phyloP scores from a whole-genome alignment of 495 filamentous ascomycete genomes.

The Usnea hakonensis region DNA sequence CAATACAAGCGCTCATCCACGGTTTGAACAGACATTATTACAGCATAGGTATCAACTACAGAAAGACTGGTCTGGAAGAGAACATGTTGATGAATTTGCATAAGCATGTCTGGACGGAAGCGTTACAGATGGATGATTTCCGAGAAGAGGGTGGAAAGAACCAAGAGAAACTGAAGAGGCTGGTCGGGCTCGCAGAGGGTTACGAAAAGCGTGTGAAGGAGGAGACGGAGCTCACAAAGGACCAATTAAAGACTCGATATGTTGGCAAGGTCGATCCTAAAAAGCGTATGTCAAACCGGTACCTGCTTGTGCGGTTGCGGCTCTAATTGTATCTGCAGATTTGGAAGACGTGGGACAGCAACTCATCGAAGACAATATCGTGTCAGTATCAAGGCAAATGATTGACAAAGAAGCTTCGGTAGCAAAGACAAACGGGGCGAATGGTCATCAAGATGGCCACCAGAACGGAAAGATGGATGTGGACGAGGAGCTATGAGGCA shows the following conservation, averaged over 20 bases:
- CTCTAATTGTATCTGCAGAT: slow-evolving; percentile 42
- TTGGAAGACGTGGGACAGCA: slow-evolving; percentile 92
- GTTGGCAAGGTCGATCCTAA: slow-evolving; percentile 98
- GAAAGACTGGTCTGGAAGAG: slow-evolving; percentile 95
- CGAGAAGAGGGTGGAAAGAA: slow-evolving; percentile 73
- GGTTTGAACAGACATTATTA: slow-evolving; percentile 98
- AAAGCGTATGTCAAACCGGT: slow-evolving; percentile 60
- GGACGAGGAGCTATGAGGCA: slow-evolving; percentile 47
- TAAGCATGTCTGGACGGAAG: slow-evolving; percentile 99
- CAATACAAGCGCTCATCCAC: slow-evolving; percentile 98
- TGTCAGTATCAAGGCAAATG: slow-evolving; percentile 93
- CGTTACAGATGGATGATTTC: slow-evolving; percentile 95
- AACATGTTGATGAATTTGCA: slow-evolving; percentile 99
- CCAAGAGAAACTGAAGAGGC: slow-evolving; percentile 72
- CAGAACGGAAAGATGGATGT: slow-evolving; percentile 54
- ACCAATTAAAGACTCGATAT: slow-evolving; percentile 97
- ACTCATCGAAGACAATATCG: slow-evolving; percentile 97
- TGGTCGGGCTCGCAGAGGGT: slow-evolving; percentile 84
- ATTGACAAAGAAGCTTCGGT: slow-evolving; percentile 94
- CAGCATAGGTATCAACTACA: slow-evolving; percentile 95
- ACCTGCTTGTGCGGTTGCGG: slow-evolving; percentile 8
- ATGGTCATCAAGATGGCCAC: slow-evolving; percentile 38
- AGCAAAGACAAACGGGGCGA: slow-evolving; percentile 39
- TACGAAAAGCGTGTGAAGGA: slow-evolving; percentile 99
- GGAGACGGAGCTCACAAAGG: slow-evolving; percentile 92